Evolutionary conservation across 1,284 basidiomycete species (phyloP).

Genomic region (Tylopilus orsonianus): DNA sequence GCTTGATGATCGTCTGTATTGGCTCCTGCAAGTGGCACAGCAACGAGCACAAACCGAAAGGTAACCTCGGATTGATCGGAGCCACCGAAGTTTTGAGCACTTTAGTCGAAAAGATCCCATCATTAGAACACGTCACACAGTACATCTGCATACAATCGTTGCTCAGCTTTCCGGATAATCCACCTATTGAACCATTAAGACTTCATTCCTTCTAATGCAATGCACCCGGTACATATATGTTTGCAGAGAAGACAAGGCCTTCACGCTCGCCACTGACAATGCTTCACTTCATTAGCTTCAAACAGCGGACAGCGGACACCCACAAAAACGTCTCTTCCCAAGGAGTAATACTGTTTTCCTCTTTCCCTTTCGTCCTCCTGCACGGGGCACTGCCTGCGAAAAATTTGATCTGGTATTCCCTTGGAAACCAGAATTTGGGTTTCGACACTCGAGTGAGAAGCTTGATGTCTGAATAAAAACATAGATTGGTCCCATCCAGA

Average conservation of each 20-base stretch:
- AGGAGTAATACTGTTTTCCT: background rate
- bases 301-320: background rate
- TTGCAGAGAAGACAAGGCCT: background rate
- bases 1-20: background rate
- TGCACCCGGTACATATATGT: background rate
- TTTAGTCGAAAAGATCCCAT: background rate
- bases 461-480: conserved; percentile 4
- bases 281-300: background rate
- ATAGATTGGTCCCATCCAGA: too few relatives aligned
- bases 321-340: background rate
- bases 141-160: background rate
- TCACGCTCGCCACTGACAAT: background rate
- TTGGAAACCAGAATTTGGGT: background rate
- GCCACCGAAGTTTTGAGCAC: background rate
- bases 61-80: background rate
- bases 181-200: background rate
- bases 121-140: background rate
- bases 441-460: background rate
- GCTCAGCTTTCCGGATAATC: background rate
- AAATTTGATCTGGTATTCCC: background rate
- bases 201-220: background rate
- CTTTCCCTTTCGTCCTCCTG: background rate
- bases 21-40: background rate
- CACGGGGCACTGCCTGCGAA: background rate
- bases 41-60: background rate